Evolutionary conservation across 768 basidiomycete species (phyloP), one percentile per base, ranked within the genome.

Genomic region (Serendipita indica): DNA sequence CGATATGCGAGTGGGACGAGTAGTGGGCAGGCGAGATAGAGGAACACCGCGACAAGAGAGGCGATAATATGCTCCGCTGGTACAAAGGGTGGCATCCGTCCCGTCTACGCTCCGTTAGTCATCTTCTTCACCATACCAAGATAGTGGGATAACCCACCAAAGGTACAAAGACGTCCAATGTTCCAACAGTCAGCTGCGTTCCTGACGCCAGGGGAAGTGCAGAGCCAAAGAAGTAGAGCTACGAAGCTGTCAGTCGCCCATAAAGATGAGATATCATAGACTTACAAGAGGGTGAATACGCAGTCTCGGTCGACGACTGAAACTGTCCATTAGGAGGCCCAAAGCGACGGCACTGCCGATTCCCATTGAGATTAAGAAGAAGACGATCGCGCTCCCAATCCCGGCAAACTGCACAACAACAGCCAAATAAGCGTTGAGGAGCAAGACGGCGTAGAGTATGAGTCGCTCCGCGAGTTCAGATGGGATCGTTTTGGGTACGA

Each of bases 61-160:
- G 89, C 92, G 34, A 97, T 85, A 65, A 97, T 83, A 66, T 86
- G 80, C 62, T 98, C 94, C 1, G 83, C 82, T 0, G 94, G 93
- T 0, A 85, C 89, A 35, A 72, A 68, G 33, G 75, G 77, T 33
- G 89, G 89, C 52, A 86, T 79, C 5, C 90, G 80, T 20, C 92
- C 92, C 0, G 86, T 89, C 85, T 88, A 63, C 3, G 49, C 7
- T 16, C 25, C 16, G 41, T 18, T 43, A 7, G 10, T 37, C 35
- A 37, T 10, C 10, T 10, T 10, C 35, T 30, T 58, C 28, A 37
- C 54, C 3, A 4, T 28, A 6, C 33, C 27, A 18, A 33, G 49
- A 30, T 33, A 2, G 12, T 14, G 32, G 18, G 13, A 46, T 6
- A 5, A 58, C 79, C 57, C 62, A 86, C 86, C 65, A 96, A 70